Conservation (phyloP, 495 filamentous ascomycete genomes). For the Penicillium pancosmium region DNA sequence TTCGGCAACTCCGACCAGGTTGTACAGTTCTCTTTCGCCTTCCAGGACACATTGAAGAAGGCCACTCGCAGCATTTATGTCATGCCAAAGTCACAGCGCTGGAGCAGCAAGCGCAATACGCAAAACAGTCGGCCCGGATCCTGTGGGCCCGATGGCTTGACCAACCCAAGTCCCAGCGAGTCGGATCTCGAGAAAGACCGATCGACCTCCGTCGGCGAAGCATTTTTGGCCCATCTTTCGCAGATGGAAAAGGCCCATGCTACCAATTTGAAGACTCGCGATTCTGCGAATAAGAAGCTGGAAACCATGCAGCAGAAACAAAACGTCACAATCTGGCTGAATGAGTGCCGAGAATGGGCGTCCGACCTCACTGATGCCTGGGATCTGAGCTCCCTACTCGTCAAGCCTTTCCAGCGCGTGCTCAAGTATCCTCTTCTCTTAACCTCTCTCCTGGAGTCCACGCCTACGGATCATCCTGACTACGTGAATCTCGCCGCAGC, state of each 20-base stretch:
- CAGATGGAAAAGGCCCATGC: slow-evolving; percentile 84
- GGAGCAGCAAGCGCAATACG: slow-evolving; percentile 56
- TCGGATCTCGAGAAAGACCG: slow-evolving; percentile 73
- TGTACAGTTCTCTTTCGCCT: slow-evolving; percentile 75
- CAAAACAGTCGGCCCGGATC: slow-evolving; percentile 40
- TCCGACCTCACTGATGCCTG: slow-evolving; percentile 89
- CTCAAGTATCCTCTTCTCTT: slow-evolving; percentile 90
- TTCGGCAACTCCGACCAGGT: slow-evolving; percentile 91
- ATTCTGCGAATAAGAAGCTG: slow-evolving; percentile 78
- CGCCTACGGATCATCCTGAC: slow-evolving; percentile 82
- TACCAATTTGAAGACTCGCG: slow-evolving; percentile 84
- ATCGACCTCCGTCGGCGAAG: slow-evolving; percentile 74
- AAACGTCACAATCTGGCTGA: slow-evolving; percentile 85
- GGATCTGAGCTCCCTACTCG: slow-evolving; percentile 89
- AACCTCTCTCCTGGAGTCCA: slow-evolving; percentile 73
- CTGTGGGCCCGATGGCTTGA: slow-evolving; percentile 15
- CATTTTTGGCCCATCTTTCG: slow-evolving; percentile 71
- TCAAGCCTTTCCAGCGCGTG: slow-evolving; percentile 93
- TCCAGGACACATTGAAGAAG: slow-evolving; percentile 76
- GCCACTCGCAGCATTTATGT: slow-evolving; percentile 75
- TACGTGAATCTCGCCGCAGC: slow-evolving; percentile 65
- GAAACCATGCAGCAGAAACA: slow-evolving; percentile 69
- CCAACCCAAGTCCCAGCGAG: slow-evolving; percentile 39
- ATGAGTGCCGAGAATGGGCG: slow-evolving; percentile 85
- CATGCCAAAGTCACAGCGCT: slow-evolving; percentile 58